A percentile compares a stretch with the other conserved stretches of the same genome.
These are phyloP conservation scores for Pythium scleroteichum DNA, from an alignment of 352 stramenopile genomes.

Conservation along the genomic window DNA sequence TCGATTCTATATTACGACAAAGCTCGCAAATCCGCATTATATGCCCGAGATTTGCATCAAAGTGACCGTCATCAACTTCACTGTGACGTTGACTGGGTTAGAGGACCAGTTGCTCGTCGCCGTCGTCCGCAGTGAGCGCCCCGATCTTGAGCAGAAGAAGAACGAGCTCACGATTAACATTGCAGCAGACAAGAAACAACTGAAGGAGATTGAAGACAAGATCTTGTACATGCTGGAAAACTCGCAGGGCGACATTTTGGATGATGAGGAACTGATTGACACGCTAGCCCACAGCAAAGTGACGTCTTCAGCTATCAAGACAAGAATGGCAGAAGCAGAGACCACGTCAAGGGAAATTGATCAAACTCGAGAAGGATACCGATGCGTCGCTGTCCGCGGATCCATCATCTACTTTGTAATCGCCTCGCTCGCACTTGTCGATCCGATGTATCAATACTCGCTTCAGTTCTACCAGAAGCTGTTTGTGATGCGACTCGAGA, in stretches of 20 bases:
- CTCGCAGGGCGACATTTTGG: constrained; percentile 92
- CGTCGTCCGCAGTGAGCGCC: constrained; percentile 90
- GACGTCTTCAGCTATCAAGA: constrained; percentile 90
- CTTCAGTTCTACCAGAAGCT: constrained; percentile 94
- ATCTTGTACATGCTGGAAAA: constrained; percentile 94
- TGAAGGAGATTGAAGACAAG: constrained; percentile 95
- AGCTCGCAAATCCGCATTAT: constrained; percentile 94
- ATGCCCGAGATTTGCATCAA: constrained; percentile 96
- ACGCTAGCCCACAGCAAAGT: constrained; percentile 89
- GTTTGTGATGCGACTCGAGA: constrained; percentile 88
- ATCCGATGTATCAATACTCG: constrained; percentile 96
- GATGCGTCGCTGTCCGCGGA: constrained; percentile 87
- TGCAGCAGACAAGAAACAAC: constrained; percentile 89
- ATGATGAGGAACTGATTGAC: constrained; percentile 94
- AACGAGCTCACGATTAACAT: constrained; percentile 93
- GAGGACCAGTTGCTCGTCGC: constrained; percentile 94
- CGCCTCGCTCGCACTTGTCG: constrained; percentile 88
- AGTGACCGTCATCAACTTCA: constrained; percentile 95
- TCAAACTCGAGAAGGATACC: constrained; percentile 89
- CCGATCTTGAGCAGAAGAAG: constrained; percentile 92
- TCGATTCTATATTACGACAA: constrained; percentile 94
- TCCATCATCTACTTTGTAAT: constrained; percentile 96
- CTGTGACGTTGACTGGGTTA: constrained; percentile 89
- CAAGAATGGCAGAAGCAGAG: constrained; percentile 88
- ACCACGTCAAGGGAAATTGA: constrained; percentile 91